A percentile compares a stretch with the other conserved stretches of the same genome.
These are phyloP conservation scores for Pisolithus albus DNA, from an alignment of 768 basidiomycete species.

Conservation along the genomic window DNA sequence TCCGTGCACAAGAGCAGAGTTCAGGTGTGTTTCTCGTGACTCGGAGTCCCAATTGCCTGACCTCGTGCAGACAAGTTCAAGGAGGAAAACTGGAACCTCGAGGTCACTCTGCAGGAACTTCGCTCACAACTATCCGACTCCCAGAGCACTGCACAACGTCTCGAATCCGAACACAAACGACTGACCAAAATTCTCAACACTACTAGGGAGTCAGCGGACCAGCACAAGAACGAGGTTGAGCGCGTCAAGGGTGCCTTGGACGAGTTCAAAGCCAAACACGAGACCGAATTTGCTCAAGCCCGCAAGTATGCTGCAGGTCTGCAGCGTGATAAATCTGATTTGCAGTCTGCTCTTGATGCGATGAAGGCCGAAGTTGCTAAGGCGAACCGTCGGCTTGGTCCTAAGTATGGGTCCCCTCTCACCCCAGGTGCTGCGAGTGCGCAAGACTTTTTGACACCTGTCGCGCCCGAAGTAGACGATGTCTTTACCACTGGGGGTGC, in stretches of 20 bases:
- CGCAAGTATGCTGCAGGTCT: conserved; percentile 82
- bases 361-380: conserved; percentile 68
- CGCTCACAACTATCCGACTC: conserved; percentile 61
- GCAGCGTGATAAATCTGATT: conserved; percentile 86
- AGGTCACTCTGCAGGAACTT: conserved; percentile 86
- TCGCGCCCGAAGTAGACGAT: conserved; percentile 50
- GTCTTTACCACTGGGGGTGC: conserved; percentile 58
- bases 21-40: conserved; percentile 45
- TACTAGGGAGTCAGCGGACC: conserved; percentile 70
- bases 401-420: conserved; percentile 64
- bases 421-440: conserved; percentile 52
- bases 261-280: conserved; percentile 84
- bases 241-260: conserved; percentile 55
- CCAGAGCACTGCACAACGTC: conserved; percentile 56
- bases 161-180: conserved; percentile 80
- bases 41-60: not conserved
- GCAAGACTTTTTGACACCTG: conserved; percentile 53
- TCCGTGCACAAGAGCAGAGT: conserved; percentile 76
- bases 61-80: conserved; percentile 74
- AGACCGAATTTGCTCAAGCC: conserved; percentile 90
- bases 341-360: conserved; percentile 73
- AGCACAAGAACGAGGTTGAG: conserved; percentile 82
- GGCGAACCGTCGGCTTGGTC: conserved; percentile 48
- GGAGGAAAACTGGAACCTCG: conserved; percentile 99
- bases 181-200: conserved; percentile 67